Conservation (phyloP, 495 filamentous ascomycete genomes). For the Aspergillus coremiiformis region DNA sequence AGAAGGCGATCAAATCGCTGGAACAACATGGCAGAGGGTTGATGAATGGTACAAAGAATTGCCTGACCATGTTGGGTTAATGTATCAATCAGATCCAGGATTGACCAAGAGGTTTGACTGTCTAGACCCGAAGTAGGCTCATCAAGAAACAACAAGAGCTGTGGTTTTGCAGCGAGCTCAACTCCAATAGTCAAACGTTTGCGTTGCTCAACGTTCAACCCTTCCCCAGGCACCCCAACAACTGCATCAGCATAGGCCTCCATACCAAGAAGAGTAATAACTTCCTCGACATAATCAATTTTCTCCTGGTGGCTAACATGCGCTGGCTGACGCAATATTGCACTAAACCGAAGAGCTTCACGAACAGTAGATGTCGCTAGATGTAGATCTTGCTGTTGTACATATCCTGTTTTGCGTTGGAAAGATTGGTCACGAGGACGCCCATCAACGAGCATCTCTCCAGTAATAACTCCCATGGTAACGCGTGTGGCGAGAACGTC, state of each 20-base stretch:
- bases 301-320: constrained; percentile 67
- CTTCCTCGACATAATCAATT: constrained; percentile 81
- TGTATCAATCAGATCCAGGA: constrained; percentile 66
- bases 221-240: constrained; percentile 25
- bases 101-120: constrained; percentile 76
- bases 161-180: constrained; percentile 74
- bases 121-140: constrained; percentile 81
- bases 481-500: constrained; percentile 48
- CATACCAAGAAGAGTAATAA: constrained; percentile 89
- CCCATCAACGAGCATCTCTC: constrained; percentile 48
- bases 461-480: constrained; percentile 42
- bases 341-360: constrained; percentile 74
- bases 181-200: constrained; percentile 81
- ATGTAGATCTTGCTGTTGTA: constrained; percentile 91
- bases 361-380: constrained; percentile 75
- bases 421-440: constrained; percentile 59
- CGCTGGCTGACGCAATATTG: constrained; percentile 73
- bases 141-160: constrained; percentile 75
- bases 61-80: constrained; percentile 73
- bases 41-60: constrained; percentile 85
- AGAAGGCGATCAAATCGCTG: constrained; percentile 78
- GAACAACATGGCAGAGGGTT: constrained; percentile 81
- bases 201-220: constrained; percentile 79
- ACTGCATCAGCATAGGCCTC: constrained; percentile 30
- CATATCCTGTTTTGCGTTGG: constrained; percentile 90